Percentiles rank a stretch among this genome's conserved stretches.
Conservation (phyloP, 768 basidiomycete genomes). For the Leucosporidium yakuticum region DNA sequence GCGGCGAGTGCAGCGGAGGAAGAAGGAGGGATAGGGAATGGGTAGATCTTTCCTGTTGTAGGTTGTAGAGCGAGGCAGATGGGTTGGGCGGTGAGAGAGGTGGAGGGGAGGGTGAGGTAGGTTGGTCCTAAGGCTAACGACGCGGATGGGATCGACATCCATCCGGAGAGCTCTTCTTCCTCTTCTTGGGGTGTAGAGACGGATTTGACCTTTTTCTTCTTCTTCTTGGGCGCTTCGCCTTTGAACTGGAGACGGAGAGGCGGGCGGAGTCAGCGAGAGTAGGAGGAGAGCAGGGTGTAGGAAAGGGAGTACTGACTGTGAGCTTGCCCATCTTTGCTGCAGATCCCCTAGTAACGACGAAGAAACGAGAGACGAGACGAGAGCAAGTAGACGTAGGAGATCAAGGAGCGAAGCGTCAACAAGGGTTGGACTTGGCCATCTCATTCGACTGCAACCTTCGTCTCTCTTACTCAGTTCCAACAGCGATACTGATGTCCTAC, state of each 20-base stretch:
- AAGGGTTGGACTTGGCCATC: too few species aligned
- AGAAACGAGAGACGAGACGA: too few species aligned
- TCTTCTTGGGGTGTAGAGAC: slow-evolving; percentile 20
- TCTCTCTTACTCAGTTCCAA: too few species aligned
- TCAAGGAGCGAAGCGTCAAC: too few species aligned
- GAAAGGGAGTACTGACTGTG: too few species aligned
- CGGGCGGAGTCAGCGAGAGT: too few species aligned
- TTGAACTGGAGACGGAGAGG: slow-evolving; percentile 54
- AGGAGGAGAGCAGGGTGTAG: too few species aligned
- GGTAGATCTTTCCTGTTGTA: slow-evolving; percentile 27
- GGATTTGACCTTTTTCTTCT: slow-evolving; percentile 64
- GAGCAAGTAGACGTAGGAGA: too few species aligned
- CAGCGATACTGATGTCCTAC: too few species aligned
- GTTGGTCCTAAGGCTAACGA: slow-evolving; percentile 26
- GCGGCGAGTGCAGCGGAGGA: not conserved
- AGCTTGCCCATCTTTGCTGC: too few species aligned
- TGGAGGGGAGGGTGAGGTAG: slow-evolving; percentile 22
- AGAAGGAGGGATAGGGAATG: slow-evolving; percentile 8
- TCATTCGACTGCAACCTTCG: too few species aligned
- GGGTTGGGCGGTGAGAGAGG: not conserved
- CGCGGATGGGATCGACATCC: slow-evolving; percentile 21
- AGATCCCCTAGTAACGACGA: too few species aligned
- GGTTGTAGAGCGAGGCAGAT: slow-evolving; percentile 26
- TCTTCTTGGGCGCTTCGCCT: slow-evolving; percentile 77
- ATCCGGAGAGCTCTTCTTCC: slow-evolving; percentile 19